Base-by-base conservation (phyloP, 331 rosid species). In the Arachis monticola region DNA sequence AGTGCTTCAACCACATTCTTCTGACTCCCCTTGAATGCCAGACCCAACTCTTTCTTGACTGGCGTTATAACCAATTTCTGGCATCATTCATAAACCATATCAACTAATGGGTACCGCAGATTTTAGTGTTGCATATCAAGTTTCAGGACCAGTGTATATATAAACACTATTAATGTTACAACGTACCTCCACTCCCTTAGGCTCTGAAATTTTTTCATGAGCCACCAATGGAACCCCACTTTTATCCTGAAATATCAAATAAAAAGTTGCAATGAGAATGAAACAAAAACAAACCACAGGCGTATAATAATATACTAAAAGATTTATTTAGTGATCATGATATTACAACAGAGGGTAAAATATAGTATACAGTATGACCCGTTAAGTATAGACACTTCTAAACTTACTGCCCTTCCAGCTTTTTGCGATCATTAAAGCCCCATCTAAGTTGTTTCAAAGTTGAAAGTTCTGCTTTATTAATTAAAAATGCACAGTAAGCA, bases 131-230 rank as follows among this genome's bases (percentile, higher is more conserved):
- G 64, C 11, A 12, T 44, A 68, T 44, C 12, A 72, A 44, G 67
- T 52, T 73, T 44, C 38, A 22, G 64, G 64, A n/a, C 31, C 10
- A 80, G 48, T 68, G 13, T 56, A 46, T 70, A 60, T 76, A 63
- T 56, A 59, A 58, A 74, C 55, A 77, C 22, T 64, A 45, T 63
- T 38, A 35, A 50, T 56, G 68, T 1, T 51, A 65, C 46, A 51
- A 22, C 52, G 65, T 83, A 95, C 99, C 97, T 92, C 98, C 70
- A 91, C 99, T 88, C 90, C 99, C 85, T 90, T 92, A 2, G 98
- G 99, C 83, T 92, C 97, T 22, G 88, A 42, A 74, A 79, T 90
- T 22, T 89, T 92, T 78, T 90, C 99, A 42, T 88, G 88, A 17
- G 99, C 98, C 76, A 88, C 96, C 60, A 95, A 89, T 0, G 82